These are phyloP conservation scores for Phialemonium atrogriseum DNA, from an alignment of 2,329 filamentous ascomycete species.

Conservation along the genomic window DNA sequence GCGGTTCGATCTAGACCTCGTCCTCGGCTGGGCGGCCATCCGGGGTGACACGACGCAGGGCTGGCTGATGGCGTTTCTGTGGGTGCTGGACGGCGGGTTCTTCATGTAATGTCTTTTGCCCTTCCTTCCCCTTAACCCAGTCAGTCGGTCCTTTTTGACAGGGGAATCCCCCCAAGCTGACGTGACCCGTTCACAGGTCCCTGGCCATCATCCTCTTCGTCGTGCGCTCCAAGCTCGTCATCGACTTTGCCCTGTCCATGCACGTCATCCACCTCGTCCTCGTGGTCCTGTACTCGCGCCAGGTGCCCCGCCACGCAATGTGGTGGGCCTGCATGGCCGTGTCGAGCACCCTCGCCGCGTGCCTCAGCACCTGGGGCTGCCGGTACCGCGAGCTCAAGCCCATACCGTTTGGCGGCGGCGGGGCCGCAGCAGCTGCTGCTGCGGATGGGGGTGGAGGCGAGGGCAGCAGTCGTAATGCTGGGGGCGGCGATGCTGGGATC, in stretches of 20 bases:
- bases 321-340: slow-evolving; percentile 68
- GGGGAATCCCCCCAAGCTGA: not conserved
- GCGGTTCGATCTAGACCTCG: slow-evolving; percentile 41
- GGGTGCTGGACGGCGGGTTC: slow-evolving; percentile 46
- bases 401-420: slow-evolving; percentile 68
- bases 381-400: slow-evolving; percentile 83
- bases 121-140: not conserved
- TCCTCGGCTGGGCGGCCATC: slow-evolving; percentile 51
- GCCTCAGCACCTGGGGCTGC: slow-evolving; percentile 80
- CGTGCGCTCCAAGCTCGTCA: slow-evolving; percentile 84
- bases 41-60: slow-evolving; percentile 55
- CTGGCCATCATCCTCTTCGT: slow-evolving; percentile 78
- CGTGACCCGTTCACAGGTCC: slow-evolving; percentile 43
- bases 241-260: slow-evolving; percentile 87
- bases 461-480: slow-evolving; percentile 8
- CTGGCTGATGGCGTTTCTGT: slow-evolving; percentile 51
- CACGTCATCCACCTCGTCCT: slow-evolving; percentile 25
- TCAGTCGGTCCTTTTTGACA: not conserved
- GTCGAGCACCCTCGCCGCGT: slow-evolving; percentile 38
- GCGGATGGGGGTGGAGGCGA: slow-evolving; percentile 13
- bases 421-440: slow-evolving; percentile 10
- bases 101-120: slow-evolving; percentile 32
- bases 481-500: slow-evolving; percentile 12
- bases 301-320: slow-evolving; percentile 66
- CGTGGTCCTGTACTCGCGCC: slow-evolving; percentile 66